Conservation (phyloP, 331 rosid genomes). For the Erythrophleum ivorense region DNA sequence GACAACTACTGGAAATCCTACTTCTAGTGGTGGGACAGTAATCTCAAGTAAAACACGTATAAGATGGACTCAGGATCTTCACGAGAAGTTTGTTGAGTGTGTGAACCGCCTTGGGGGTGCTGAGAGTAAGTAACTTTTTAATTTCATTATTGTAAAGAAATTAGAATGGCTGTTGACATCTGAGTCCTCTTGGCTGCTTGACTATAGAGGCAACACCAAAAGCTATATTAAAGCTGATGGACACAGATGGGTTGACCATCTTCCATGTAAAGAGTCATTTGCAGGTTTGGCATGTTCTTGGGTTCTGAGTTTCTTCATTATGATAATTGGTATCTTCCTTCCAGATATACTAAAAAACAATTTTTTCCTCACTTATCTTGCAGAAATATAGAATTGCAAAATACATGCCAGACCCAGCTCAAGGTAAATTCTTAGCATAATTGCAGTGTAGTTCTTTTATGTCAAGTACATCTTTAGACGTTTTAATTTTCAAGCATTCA, state of each 20-base stretch:
- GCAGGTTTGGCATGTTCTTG: neutral
- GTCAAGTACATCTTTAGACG: constrained; percentile 21
- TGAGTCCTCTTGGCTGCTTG: constrained; percentile 24
- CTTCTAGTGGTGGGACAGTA: constrained; percentile 44
- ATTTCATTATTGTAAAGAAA: neutral
- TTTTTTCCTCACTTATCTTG: constrained; percentile 23
- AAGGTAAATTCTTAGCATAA: constrained; percentile 52
- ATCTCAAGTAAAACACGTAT: constrained; percentile 70
- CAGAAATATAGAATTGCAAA: constrained; percentile 93
- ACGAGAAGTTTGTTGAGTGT: constrained; percentile 84
- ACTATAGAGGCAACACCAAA: constrained; percentile 88
- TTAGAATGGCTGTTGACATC: neutral
- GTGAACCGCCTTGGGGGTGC: constrained; percentile 85
- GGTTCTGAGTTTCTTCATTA: neutral
- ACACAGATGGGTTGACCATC: constrained; percentile 79
- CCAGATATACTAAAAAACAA: neutral
- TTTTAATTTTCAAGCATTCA: constrained; percentile 11
- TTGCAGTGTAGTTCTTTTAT: neutral
- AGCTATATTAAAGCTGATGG: constrained; percentile 82
- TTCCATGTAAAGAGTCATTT: constrained; percentile 87
- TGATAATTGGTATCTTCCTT: neutral
- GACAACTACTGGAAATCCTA: constrained; percentile 43
- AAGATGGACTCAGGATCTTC: constrained; percentile 94
- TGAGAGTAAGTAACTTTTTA: constrained; percentile 61
- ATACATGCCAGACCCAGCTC: constrained; percentile 71